Evolutionary conservation across 441 rosid species (phyloP).

Genomic region (Brassica hybrid): DNA sequence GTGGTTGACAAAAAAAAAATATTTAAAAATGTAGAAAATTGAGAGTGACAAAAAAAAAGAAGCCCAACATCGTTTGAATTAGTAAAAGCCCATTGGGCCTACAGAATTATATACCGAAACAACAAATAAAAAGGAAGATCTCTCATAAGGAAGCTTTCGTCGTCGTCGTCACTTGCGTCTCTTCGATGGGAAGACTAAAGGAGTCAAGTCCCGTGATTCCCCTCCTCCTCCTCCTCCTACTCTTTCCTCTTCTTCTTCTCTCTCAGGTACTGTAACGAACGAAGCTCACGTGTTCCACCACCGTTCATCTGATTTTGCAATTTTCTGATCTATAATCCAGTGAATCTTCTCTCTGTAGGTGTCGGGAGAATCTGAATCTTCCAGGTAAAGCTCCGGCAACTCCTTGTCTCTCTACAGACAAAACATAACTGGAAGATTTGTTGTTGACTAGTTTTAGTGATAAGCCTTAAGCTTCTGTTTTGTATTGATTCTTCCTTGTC

Average conservation of each 20-base stretch:
- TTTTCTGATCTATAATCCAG: conserved; percentile 6
- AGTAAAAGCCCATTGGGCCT: neutral
- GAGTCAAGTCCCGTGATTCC: conserved; percentile 31
- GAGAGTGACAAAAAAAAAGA: no score
- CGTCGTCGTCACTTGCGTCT: neutral
- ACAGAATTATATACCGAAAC: neutral
- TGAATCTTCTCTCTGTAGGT: conserved; percentile 11
- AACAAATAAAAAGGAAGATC: neutral
- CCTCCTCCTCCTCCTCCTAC: conserved; percentile 21
- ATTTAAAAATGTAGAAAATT: no score
- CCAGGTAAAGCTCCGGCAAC: conserved; percentile 32
- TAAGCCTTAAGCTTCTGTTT: neutral
- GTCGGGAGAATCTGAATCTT: conserved; percentile 25
- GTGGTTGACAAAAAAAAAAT: no score
- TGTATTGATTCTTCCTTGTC: conserved; percentile 8
- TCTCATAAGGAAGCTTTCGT: neutral
- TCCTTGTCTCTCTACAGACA: neutral
- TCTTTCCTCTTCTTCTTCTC: conserved; percentile 34
- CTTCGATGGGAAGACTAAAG: conserved; percentile 40
- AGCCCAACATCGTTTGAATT: neutral
- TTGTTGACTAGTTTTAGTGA: neutral
- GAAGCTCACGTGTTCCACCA: neutral
- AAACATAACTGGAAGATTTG: neutral
- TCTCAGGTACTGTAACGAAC: conserved; percentile 27
- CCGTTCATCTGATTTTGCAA: neutral